Evolutionary conservation across 73 alveolate species (phyloP), one percentile per base, ranked within the genome.

Genomic region (Uronychia setigera): DNA sequence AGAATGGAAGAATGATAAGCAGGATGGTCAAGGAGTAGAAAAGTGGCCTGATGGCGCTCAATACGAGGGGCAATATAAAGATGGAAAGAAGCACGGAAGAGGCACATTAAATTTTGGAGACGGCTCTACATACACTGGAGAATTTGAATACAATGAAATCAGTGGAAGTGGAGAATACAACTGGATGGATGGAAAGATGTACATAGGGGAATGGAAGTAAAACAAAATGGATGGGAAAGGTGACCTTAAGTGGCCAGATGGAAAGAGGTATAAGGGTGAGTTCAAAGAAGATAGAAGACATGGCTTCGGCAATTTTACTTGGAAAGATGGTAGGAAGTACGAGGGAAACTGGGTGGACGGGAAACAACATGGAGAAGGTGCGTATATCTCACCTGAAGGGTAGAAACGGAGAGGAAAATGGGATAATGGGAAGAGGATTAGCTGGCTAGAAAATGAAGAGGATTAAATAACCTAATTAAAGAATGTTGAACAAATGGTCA

Each of bases 1-100:
- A 26, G 91, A 93, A 0, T 91, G 96, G 91, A 80, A 76, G 58
- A 92, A 87, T 35, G 96, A 91, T 74, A 87, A 84, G 34, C 90
- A 91, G 76, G 89, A 91, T 76, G 96, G 96, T 11, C 1, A n/a
- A 11, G 96, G 96, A 26, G 77, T 67, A 26, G 96, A 91, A 60
- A 81, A 81, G 5, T 91, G 96, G 93, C 92, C 92, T 0, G 96
- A 91, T 77, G 96, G 94, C 0, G 91, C 94, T 9, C 29, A 82
- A 13, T 95, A 95, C 80, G 97, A 95, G 67, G 98, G 98, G 1
- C 76, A 86, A 58, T 90, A 91, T 80, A n/a, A 32, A 32, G 88
- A 91, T 76, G 98, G 98, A 29, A 87, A 87, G 85, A 93, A 93
- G 79, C 92, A 93, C 78, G 98, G 98, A 30, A 81, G 46, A 79